Percentiles rank a stretch among this genome's conserved stretches.
phyloP scores from a whole-genome alignment of 169 alveolate species.

The Plasmodium ovale region DNA sequence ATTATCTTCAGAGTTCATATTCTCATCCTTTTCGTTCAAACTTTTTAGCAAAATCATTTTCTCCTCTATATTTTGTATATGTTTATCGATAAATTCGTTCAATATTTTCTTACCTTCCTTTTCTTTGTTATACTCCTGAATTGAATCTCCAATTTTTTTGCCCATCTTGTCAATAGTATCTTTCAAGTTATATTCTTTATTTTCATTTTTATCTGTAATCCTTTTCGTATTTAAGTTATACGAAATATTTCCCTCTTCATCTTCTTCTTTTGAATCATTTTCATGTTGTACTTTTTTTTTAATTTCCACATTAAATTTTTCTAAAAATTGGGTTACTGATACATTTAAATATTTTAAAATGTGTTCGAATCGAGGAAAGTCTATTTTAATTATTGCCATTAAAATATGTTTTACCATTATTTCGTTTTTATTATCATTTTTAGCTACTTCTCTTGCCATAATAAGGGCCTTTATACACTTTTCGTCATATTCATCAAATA shows the following conservation, averaged over 20 bases:
- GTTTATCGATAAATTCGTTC: slow-evolving; percentile 23
- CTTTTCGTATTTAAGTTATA: not conserved
- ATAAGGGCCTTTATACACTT: slow-evolving; percentile 62
- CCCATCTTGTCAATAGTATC: not conserved
- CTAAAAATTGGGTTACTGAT: slow-evolving; percentile 33
- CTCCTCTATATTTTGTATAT: slow-evolving; percentile 54
- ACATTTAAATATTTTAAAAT: slow-evolving; percentile 55
- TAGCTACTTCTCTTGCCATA: slow-evolving; percentile 74
- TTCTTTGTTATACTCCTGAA: no score
- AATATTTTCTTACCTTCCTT: slow-evolving; percentile 4
- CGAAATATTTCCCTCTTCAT: not conserved
- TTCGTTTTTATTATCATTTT: slow-evolving; percentile 51
- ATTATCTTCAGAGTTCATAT: no score
- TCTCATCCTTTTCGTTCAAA: not conserved
- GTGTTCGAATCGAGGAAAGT: slow-evolving; percentile 21
- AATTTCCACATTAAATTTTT: slow-evolving; percentile 38
- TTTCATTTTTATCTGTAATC: not conserved
- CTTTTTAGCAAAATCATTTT: slow-evolving; percentile 16
- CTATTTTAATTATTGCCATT: slow-evolving; percentile 41
- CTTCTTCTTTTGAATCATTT: not conserved
- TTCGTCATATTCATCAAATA: slow-evolving; percentile 71
- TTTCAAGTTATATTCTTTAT: not conserved
- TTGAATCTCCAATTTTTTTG: not conserved
- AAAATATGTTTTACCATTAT: slow-evolving; percentile 43
- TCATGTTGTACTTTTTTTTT: not conserved